Evolutionary conservation across 331 rosid species (phyloP).

Genomic region (Pyracantha coccinea): DNA sequence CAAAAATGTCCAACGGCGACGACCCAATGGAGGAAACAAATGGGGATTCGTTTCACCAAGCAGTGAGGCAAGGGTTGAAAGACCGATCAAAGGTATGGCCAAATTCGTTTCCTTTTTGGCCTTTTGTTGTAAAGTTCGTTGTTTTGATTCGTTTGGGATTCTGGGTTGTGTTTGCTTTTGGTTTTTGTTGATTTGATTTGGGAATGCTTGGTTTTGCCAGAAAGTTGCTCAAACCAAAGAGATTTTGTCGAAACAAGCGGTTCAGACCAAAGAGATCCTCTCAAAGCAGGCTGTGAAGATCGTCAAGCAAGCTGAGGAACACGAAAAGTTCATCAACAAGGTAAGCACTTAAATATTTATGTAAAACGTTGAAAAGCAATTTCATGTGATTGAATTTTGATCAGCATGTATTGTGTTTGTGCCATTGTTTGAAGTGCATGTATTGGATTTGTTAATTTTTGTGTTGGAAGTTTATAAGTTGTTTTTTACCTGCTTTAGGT

Average conservation of each 20-base stretch:
- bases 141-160: slow-evolving; percentile 9
- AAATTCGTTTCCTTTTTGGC: background rate
- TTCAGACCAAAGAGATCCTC: slow-evolving; percentile 49
- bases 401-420: background rate
- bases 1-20: slow-evolving; percentile 47
- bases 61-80: slow-evolving; percentile 38
- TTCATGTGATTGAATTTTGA: background rate
- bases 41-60: slow-evolving; percentile 36
- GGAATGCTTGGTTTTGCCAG: slow-evolving; percentile 24
- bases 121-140: background rate
- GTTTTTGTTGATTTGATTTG: slow-evolving; percentile 12
- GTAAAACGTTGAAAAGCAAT: background rate
- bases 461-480: background rate
- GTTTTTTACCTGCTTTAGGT: slow-evolving; percentile 31
- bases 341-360: slow-evolving; percentile 6
- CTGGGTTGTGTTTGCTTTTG: slow-evolving; percentile 5
- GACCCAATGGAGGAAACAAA: slow-evolving; percentile 31
- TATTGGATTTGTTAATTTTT: background rate
- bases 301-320: slow-evolving; percentile 78
- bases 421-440: background rate
- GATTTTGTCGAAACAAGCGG: slow-evolving; percentile 67
- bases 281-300: slow-evolving; percentile 70
- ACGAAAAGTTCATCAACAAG: slow-evolving; percentile 70
- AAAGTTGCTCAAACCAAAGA: slow-evolving; percentile 54
- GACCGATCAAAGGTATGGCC: slow-evolving; percentile 63